Evolutionary conservation across 2,329 filamentous ascomycete species (phyloP), one percentile per base, ranked within the genome.

Genomic region (Colletotrichum sublineola): DNA sequence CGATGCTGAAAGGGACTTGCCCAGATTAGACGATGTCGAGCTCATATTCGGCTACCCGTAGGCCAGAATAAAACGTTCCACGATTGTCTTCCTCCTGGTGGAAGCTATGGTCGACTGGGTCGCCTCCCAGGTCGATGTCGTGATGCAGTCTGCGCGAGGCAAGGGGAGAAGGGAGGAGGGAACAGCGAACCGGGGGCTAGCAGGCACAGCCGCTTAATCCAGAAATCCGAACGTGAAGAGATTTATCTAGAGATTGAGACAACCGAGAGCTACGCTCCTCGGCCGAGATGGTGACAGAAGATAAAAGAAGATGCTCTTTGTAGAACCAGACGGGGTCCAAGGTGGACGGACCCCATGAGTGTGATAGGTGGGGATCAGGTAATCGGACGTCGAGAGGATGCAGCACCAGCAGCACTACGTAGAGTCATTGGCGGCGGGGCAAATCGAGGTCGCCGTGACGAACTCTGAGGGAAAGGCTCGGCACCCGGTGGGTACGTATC

Each of bases 1-100:
- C 53, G 84, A 77, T 66, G 83, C 75, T 63, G 87, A 82, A 75
- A 87, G 84, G 80, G 87, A 85, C 83, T 90, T 90, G 81, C 86
- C 87, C 81, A 81, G 65, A 58, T 79, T 82, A 15, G 80, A 80
- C 67, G 82, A 78, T 65, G 80, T 79, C 77, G 80, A 77, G 74
- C 71, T 75, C 74, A 75, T 75, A 33, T 67, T 75, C 69, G 68
- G 76, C 79, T 42, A 31, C 31, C 33, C 53, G 55, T 42, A 29
- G 40, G 46, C 29, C 33, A 24, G 29, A 33, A 56, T 9, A 7
- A 15, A 48, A 48, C 9, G 44, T 46, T 42, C 61, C 62, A 58
- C 60, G 55, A 46, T 55, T 36, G 67, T 42, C 44, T 46, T 40
- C 36, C 69, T 40, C 15, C 60, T 60, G 48, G 36, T 29, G 60